phyloP scores from a whole-genome alignment of 1,284 basidiomycete genomes.

The Microbotryum saponariae region DNA sequence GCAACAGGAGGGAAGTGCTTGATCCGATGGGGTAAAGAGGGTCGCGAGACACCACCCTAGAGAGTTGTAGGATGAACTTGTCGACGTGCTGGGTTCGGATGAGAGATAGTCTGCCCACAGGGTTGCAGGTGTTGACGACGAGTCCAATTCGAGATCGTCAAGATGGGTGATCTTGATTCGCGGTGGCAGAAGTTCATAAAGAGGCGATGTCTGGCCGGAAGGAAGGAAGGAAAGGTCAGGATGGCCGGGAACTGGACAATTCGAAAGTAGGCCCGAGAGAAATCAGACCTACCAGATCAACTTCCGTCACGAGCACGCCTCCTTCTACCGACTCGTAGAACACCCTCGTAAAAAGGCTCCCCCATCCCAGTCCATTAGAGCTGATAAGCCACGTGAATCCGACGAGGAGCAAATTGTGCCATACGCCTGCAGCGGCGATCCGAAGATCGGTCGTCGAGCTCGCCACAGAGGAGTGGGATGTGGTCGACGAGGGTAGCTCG shows the following conservation, averaged over 20 bases:
- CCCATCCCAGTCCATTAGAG: background rate
- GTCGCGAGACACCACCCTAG: no score
- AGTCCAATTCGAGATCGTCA: conserved; percentile 29
- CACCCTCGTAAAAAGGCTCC: background rate
- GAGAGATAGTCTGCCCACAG: no score
- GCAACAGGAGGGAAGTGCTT: no score
- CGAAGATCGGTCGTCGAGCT: conserved; percentile 9
- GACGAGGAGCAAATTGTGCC: conserved; percentile 25
- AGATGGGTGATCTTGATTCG: conserved; percentile 19
- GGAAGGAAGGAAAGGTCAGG: background rate
- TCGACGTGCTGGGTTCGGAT: no score
- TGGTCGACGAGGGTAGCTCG: conserved; percentile 6
- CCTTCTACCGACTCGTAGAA: background rate
- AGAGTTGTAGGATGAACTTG: no score
- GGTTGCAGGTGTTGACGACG: background rate
- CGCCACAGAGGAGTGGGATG: background rate
- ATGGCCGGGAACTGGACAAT: background rate
- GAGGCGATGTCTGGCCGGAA: conserved; percentile 4
- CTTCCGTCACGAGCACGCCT: background rate
- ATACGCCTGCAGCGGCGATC: conserved; percentile 25
- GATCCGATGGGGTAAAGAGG: no score
- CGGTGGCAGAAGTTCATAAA: conserved; percentile 1
- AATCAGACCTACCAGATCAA: background rate
- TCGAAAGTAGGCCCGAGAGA: background rate
- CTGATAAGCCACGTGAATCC: background rate